Base-by-base conservation (phyloP, 2,329 filamentous ascomycete genomes). In the Blumeria hordei region DNA sequence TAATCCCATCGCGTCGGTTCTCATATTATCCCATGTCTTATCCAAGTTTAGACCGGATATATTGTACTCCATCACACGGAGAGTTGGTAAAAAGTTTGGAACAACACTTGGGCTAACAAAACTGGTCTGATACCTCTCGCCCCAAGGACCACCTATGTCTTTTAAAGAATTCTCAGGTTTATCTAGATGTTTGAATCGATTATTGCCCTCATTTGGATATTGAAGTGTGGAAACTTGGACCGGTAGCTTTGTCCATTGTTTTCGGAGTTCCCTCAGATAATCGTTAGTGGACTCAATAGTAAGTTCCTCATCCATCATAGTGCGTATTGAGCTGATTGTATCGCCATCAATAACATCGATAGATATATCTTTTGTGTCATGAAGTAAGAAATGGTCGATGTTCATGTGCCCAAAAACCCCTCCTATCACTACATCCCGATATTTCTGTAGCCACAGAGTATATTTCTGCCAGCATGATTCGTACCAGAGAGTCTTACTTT, bases 401-500 rank as follows among this genome's bases (percentile, higher is more conserved):
- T 98, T 98, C 92, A 98, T 96, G 66, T 98, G 92, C 1, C 90
- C 92, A 64, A 84, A 98, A 6, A 94, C 64, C 32, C 79, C 80
- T 11, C 77, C 80, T 18, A 88, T 74, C 18, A 98, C 74, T 39
- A 98, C 82, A 66, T 98, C 92, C 36, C 92, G 83, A 67, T 88
- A 98, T 66, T 93, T 87, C 61, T 80, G 77, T 63, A 90, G 70
- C 87, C 88, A 96, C 3, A 96, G 70, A 0, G 87, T 84, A 68
- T 94, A 98, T 66, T 94, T 95, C 66, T 95, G 90, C 88, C 90
- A 98, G 69, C 92, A 98, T 0, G 85, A 88, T 71, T 96, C 90
- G 60, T 95, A 88, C 92, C 92, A 98, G 58, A 79, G 80, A 63
- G 79, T 77, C 72, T 96, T 96, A 68, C 80, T 83, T 37, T 79